These are phyloP conservation scores for Didymella lethalis DNA, from an alignment of 2,329 filamentous ascomycete species.

Conservation along the genomic window DNA sequence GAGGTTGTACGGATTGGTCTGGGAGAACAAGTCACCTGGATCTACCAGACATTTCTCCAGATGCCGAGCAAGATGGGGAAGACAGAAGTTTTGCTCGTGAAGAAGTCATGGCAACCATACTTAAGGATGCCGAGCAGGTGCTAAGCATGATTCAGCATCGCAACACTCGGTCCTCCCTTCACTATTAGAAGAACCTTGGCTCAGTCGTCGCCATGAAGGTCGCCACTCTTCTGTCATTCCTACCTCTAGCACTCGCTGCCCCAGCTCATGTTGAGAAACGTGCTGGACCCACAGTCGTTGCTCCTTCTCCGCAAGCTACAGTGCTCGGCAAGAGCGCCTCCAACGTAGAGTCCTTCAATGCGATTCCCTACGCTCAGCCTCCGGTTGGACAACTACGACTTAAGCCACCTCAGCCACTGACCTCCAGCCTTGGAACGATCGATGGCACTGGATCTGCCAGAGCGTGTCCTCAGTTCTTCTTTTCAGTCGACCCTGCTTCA, in stretches of 20 bases:
- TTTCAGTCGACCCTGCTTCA: slow-evolving; percentile 57
- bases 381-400: slow-evolving; percentile 72
- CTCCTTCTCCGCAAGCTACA: slow-evolving; percentile 61
- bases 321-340: slow-evolving; percentile 59
- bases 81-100: slow-evolving; percentile 16
- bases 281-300: slow-evolving; percentile 61
- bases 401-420: slow-evolving; percentile 70
- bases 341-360: slow-evolving; percentile 72
- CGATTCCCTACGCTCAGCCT: slow-evolving; percentile 77
- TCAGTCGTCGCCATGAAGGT: slow-evolving; percentile 40
- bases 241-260: slow-evolving; percentile 43
- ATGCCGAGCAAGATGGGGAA: slow-evolving; percentile 10
- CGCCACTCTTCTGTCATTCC: slow-evolving; percentile 28
- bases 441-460: slow-evolving; percentile 65
- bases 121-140: slow-evolving; percentile 3
- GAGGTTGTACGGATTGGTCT: slow-evolving; percentile 5
- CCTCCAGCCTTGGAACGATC: slow-evolving; percentile 65
- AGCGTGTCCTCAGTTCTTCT: slow-evolving; percentile 76
- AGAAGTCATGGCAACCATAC: slow-evolving; percentile 5
- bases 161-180: neutral
- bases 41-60: slow-evolving; percentile 4
- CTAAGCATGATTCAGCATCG: neutral
- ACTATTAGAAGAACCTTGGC: neutral
- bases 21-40: slow-evolving; percentile 16
- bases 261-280: slow-evolving; percentile 55